Base-by-base conservation (phyloP, 164 flowering plant species). In the Berberis thunbergii region DNA sequence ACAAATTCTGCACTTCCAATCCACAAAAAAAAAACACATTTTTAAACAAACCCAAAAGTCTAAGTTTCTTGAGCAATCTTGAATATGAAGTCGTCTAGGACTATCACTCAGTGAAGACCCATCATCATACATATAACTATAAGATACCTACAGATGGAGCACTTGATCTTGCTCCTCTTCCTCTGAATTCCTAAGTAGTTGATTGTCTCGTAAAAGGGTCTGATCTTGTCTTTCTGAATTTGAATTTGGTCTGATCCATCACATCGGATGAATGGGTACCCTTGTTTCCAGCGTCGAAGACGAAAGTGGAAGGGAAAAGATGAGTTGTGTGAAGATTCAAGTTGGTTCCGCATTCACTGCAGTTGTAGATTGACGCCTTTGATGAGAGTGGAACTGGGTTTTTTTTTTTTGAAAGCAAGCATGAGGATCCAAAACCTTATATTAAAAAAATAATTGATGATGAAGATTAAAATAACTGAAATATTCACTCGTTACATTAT, bases 261-360 rank as follows among this genome's bases (percentile, higher is more conserved):
- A 52, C 49, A 6, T 91, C 54, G 78, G 91, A 89, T 43, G 99
- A 94, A 46, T 89, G 77, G 45, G 90, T 83, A 40, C 82, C 83
- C 55, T 89, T 94, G 83, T 94, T 94, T 11, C 99, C 97, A n/a
- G 97, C 97, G 60, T 89, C 97, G 82, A 94, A 94, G 79, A 81
- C 86, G 80, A 78, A 78, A 59, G 82, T 87, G 4, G 90, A 70
- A 0, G 97, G 94, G 77, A 53, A 94, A 61, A 89, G 84, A 43
- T 82, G 61, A 74, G 4, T 53, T n/a, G 76, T 59, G 70, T 61
- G 74, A 46, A 94, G 86, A 69, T 91, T 91, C 49, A 89, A 79
- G 63, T 86, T 77, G 1, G 83, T 59, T 1, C 79, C 82, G 78
- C 97, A 95, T 54, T 85, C 85, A 13, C 42, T 70, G 79, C 99